Conservation (phyloP, 495 filamentous ascomycete species). For the Xylaria nigripes region DNA sequence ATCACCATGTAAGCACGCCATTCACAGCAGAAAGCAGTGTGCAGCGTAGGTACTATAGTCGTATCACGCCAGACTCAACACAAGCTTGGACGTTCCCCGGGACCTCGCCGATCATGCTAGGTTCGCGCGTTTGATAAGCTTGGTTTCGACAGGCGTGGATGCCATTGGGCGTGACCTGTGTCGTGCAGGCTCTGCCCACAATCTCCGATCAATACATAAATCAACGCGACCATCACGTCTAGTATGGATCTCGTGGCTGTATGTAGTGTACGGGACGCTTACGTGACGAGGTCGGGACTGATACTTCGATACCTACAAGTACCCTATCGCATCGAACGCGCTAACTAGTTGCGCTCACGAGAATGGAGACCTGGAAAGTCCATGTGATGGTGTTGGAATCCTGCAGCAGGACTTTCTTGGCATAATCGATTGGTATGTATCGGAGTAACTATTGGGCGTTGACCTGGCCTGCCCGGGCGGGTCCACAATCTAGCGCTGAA, state of each 20-base stretch:
- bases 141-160: not conserved
- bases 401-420: slow-evolving; percentile 13
- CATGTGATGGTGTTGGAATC: slow-evolving; percentile 9
- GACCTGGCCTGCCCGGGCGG: not conserved
- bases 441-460: not conserved
- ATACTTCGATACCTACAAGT: not conserved
- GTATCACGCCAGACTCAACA: no score
- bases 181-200: not conserved
- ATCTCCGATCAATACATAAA: not conserved
- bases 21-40: no score
- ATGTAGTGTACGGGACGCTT: not conserved
- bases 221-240: no score
- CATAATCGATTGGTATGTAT: slow-evolving; percentile 5
- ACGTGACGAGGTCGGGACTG: not conserved
- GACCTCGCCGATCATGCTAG: not conserved
- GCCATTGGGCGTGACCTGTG: not conserved
- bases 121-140: not conserved
- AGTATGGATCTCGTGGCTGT: not conserved
- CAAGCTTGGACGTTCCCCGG: not conserved
- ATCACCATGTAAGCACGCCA: not conserved
- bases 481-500: not conserved
- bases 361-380: not conserved
- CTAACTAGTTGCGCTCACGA: not conserved
- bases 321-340: not conserved
- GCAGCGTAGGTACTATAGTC: no score